A percentile compares a stretch with the other conserved stretches of the same genome.
Conservation (phyloP, 805 yeast genomes). For the Wickerhamiella qilinensis region DNA sequence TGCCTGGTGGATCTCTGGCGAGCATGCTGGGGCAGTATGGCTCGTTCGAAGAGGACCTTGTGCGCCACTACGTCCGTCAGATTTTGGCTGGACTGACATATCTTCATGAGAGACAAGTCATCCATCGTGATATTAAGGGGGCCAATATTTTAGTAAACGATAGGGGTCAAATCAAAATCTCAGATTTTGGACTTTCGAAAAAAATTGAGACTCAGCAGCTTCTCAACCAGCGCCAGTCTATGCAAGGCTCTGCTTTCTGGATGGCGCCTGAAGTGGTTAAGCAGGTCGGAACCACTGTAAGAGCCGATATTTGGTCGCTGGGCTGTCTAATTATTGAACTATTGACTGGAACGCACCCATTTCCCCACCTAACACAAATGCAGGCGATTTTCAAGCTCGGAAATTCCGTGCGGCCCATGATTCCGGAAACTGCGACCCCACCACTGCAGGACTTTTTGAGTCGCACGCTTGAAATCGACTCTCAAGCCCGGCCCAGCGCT, state of each 20-base stretch:
- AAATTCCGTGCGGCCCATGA: conserved; percentile 55
- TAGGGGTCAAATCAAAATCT: conserved; percentile 66
- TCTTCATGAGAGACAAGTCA: conserved; percentile 57
- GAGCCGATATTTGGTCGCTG: conserved; percentile 94
- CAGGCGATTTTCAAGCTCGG: conserved; percentile 95
- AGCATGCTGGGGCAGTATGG: conserved; percentile 58
- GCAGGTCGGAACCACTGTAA: conserved; percentile 66
- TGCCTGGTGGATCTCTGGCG: conserved; percentile 59
- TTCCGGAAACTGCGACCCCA: conserved; percentile 49
- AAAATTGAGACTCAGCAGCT: conserved; percentile 41
- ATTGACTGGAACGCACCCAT: conserved; percentile 94
- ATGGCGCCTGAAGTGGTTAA: conserved; percentile 99
- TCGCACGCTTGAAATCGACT: conserved; percentile 60
- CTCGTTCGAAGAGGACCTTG: conserved; percentile 63
- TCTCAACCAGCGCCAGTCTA: conserved; percentile 49
- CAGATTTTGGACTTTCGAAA: conserved; percentile 74
- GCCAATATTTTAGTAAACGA: conserved; percentile 73
- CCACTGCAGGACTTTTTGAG: conserved; percentile 52
- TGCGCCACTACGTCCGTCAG: conserved; percentile 57
- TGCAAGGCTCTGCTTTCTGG: conserved; percentile 95
- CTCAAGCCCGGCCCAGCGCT: conserved; percentile 59
- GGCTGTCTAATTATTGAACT: conserved; percentile 90
- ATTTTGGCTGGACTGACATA: conserved; percentile 60
- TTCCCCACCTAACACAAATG: conserved; percentile 88
- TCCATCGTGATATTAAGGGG: conserved; percentile 79